Percentiles rank a stretch among this genome's conserved stretches.
These are phyloP conservation scores for Nemania serpens DNA, from an alignment of 2,329 filamentous ascomycete genomes.

Conservation along the genomic window DNA sequence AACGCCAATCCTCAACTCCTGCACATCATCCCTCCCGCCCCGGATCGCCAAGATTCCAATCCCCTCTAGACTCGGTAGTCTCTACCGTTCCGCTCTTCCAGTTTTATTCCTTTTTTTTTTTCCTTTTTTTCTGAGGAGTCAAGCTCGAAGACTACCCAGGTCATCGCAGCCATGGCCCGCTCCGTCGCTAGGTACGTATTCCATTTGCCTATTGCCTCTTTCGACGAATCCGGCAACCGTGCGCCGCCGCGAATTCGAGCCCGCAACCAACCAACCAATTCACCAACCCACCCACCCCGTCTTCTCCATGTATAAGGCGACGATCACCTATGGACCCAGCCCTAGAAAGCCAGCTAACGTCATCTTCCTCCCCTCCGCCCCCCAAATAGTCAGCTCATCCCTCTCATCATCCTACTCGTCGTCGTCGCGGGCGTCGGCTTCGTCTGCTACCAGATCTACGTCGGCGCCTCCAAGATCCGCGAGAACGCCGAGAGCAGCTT, in stretches of 20 bases:
- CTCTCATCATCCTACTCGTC: conserved; percentile 67
- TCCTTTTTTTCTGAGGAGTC: background rate
- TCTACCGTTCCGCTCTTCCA: background rate
- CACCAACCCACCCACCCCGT: background rate
- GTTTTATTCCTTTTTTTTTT: background rate
- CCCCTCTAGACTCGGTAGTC: background rate
- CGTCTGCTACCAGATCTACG: conserved; percentile 74
- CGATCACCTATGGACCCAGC: background rate
- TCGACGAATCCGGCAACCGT: no score
- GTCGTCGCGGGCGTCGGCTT: conserved; percentile 63
- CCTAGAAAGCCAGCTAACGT: background rate
- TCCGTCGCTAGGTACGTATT: conserved; percentile 34
- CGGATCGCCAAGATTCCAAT: conserved; percentile 13
- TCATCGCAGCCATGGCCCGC: conserved; percentile 31
- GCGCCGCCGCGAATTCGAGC: background rate
- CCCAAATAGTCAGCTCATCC: conserved; percentile 60
- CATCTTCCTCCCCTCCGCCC: conserved; percentile 6
- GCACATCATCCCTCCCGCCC: background rate
- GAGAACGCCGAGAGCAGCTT: conserved; percentile 69
- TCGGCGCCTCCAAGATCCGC: conserved; percentile 68
- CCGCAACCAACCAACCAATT: background rate
- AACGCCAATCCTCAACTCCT: background rate
- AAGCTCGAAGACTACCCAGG: background rate
- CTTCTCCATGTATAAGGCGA: no score
- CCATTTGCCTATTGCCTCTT: background rate